Evolutionary conservation across 2,329 filamentous ascomycete genomes (phyloP), one percentile per base, ranked within the genome.

Genomic region (Paecilomyces sp.): DNA sequence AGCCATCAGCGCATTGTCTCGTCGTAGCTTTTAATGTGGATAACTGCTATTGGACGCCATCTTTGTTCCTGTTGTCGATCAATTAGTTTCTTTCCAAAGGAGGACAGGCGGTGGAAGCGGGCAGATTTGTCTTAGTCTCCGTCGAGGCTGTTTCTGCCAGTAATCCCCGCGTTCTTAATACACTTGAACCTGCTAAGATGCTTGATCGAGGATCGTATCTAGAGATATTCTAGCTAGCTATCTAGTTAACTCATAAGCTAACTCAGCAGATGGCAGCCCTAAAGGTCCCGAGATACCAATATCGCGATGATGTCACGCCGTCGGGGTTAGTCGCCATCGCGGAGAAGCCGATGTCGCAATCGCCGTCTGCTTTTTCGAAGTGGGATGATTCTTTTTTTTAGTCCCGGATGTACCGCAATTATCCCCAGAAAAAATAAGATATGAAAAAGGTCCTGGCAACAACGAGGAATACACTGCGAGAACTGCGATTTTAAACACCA

Each of bases 291-390:
- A 22, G 22, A 22, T 22, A 22, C 22, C 22, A 22, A 28, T 28
- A 28, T 28, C n/a, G 7, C 15, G 41, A 68, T 68, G 65, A 68
- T 68, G 66, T 68, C 63, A 68, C 58, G 57, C 47, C 18, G 9
- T 60, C 58, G 57, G 66, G 30, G 55, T 62, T 47, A 66, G 55
- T 66, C 65, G 64, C 64, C 63, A 53, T 30, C 24, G 51, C 51
- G 51, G 28, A 25, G 22, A 30, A 53, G 51, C 51, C 51, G 51
- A 28, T 53, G 51, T 53, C 24, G 51, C 51, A 53, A 66, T 70
- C 61, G 61, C 60, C 61, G 58, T 56, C 57, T 62, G 63, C 61
- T 63, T 65, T 28, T 65, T 62, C 4, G 9, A 28, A n/a, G 36
- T n/a, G 36, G 41, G 41, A 47, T 47, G 41, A 33, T 9, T 53